Evolutionary conservation across 2,329 filamentous ascomycete genomes (phyloP), one percentile per base, ranked within the genome.

Genomic region (Stemphylium beticola): DNA sequence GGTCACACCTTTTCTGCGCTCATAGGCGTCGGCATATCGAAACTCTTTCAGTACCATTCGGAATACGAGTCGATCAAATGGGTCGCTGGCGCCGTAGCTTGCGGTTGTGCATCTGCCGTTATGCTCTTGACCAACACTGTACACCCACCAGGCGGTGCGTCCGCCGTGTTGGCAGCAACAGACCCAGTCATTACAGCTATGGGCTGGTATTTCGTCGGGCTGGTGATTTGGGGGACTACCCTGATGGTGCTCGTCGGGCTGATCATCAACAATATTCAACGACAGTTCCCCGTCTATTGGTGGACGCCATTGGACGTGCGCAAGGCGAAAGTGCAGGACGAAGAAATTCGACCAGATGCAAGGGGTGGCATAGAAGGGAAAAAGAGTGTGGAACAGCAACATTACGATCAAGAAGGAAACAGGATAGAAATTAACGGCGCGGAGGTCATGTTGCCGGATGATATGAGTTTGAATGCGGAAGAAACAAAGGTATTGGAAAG

Each of bases 111-210:
- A 4, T 78, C 76, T 6, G 68, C 76, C 20, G 73, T 77, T 12
- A 82, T 82, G 80, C 71, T 77, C 6, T 57, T 79, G 31, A 81
- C 79, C 4, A 77, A 77, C 40, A 81, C 78, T 1, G 74, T 81
- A 1, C 79, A 82, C 60, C 80, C 80, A n/a, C 80, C 80, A 7
- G 80, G 79, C 15, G 80, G 80, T 18, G 80, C 80, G 0, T 81
- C 78, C 9, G 79, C 80, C 2, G 73, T 81, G 1, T 64, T 82
- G 20, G 79, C 79, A 1, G 74, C 75, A 5, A 77, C 76, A 4
- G 68, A 77, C 3, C 64, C 74, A 2, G 61, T 68, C 2, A 72
- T 80, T 22, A 76, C 73, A 12, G 70, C 64, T 0, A 74, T 82
- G 72, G 78, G 79, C 2, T 82, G 79, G 79, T 71, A 71, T 33